Evolutionary conservation across 345 rosid species (phyloP), one percentile per base, ranked within the genome.

Genomic region (Brassica incana): DNA sequence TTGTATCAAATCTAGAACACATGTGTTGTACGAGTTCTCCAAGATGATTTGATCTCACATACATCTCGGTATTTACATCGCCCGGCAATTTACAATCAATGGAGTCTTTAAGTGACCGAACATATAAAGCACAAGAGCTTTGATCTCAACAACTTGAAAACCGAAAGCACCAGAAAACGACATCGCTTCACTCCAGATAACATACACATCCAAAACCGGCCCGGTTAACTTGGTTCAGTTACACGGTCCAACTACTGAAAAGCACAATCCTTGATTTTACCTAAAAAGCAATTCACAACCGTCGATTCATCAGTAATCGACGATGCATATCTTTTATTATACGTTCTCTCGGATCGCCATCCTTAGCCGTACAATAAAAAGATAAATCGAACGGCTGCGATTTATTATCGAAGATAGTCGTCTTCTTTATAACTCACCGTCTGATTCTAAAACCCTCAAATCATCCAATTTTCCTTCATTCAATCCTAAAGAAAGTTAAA

Each of bases 391-490:
- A 73, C 77, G 73, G 73, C 9, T n/a, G 20, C 0, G 63, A 72
- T 72, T 43, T 8, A 52, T 58, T 72, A n/a, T 0, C 38, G 0
- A 2, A 8, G 8, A 16, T 1, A 45, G 12, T 8, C 62, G 2
- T 66, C 72, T 66, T 78, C 77, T 59, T 72, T 78, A 78, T 78
- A 73, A 72, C 9, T 0, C 8, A 56, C 23, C 16, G n/a, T 15
- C 59, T 52, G 69, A 40, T 33, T 1, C 15, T 7, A 4, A 35
- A 0, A 36, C n/a, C 8, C 8, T 8, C 45, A 33, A 1, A 29
- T n/a, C 58, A 50, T 50, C 58, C 16, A 54, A 54, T 35, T 65
- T 4, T 32, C 12, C 29, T 14, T 30, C 43, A 5, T 27, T 23
- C 0, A 0, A 2, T 43, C 35, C n/a, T 23, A 20, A 1, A 48